A percentile compares a stretch with the other conserved stretches of the same genome.
These are phyloP conservation scores for Glebionis coronaria DNA, from an alignment of 129 eudicot genomes.

Conservation along the genomic window DNA sequence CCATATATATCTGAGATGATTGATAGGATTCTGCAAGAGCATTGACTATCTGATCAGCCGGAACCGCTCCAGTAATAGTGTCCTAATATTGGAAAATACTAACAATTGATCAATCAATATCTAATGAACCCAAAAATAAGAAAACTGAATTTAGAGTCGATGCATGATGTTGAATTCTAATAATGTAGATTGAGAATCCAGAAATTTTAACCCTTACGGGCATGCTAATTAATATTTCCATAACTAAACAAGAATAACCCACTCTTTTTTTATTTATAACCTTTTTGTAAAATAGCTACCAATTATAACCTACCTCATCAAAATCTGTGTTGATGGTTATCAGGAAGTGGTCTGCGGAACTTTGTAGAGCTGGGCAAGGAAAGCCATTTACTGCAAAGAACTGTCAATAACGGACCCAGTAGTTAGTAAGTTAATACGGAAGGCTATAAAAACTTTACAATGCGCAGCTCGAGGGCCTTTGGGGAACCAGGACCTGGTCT, in stretches of 20 bases:
- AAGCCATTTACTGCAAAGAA: constrained; percentile 60
- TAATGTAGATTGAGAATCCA: too few relatives aligned
- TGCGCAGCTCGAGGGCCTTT: too few relatives aligned
- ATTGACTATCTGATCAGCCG: constrained; percentile 43
- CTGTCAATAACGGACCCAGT: constrained; percentile 25
- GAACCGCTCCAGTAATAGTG: constrained; percentile 25
- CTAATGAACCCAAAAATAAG: too few relatives aligned
- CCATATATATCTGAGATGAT: constrained; percentile 40
- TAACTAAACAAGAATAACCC: too few relatives aligned
- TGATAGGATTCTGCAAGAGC: constrained; percentile 44
- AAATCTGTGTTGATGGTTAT: constrained; percentile 63
- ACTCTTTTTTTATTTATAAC: too few relatives aligned
- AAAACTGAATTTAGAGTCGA: too few relatives aligned
- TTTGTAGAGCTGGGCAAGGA: constrained; percentile 48
- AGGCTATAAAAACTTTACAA: too few relatives aligned
- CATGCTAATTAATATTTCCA: too few relatives aligned
- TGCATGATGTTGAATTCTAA: too few relatives aligned
- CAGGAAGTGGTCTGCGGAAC: constrained; percentile 67
- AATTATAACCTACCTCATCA: constrained; percentile 38
- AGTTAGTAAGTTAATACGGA: too few relatives aligned
- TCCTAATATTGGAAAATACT: constrained; percentile 34
- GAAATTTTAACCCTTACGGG: too few relatives aligned
- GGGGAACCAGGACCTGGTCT: too few relatives aligned
- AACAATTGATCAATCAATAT: background rate
- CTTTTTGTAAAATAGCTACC: background rate